phyloP scores from a whole-genome alignment of 225 moss, liverwort and hornwort genomes.

The Bryoerythrophyllum caledonicum region DNA sequence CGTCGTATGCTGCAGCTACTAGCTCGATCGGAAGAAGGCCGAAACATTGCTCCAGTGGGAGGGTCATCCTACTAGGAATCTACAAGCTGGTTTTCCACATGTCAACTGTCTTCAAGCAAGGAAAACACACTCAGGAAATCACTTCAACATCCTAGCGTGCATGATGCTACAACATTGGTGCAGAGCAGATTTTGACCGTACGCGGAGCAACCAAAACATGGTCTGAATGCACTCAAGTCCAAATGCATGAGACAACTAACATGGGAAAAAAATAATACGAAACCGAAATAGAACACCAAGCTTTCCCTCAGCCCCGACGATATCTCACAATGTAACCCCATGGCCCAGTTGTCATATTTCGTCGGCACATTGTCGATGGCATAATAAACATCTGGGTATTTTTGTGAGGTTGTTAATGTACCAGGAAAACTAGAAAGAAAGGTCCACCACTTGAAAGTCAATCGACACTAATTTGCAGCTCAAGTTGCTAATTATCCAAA shows the following conservation, averaged over 20 bases:
- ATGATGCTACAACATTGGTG: not conserved
- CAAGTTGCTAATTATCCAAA: not conserved
- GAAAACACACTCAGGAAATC: not conserved
- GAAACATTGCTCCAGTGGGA: not conserved
- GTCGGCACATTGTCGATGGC: not conserved
- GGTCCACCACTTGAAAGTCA: not conserved
- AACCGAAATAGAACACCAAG: not conserved
- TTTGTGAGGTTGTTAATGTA: not conserved
- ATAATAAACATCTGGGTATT: not conserved
- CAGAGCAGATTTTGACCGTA: not conserved
- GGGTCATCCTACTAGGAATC: slow-evolving; percentile 5
- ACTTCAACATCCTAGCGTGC: not conserved
- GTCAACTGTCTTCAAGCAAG: not conserved
- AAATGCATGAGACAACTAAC: not conserved
- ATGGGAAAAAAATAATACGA: not conserved
- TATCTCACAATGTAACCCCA: not conserved
- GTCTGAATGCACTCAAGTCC: not conserved
- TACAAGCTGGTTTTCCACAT: not conserved
- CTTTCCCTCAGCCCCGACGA: not conserved
- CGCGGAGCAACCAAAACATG: not conserved
- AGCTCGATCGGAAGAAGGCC: not conserved
- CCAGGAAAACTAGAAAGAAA: slow-evolving; percentile 2
- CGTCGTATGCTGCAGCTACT: not conserved
- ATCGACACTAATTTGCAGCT: not conserved
- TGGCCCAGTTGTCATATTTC: not conserved